Percentiles rank a stretch among this genome's conserved stretches.
Conservation (phyloP, 495 filamentous ascomycete species). For the Hypoxylon subgilvum region DNA sequence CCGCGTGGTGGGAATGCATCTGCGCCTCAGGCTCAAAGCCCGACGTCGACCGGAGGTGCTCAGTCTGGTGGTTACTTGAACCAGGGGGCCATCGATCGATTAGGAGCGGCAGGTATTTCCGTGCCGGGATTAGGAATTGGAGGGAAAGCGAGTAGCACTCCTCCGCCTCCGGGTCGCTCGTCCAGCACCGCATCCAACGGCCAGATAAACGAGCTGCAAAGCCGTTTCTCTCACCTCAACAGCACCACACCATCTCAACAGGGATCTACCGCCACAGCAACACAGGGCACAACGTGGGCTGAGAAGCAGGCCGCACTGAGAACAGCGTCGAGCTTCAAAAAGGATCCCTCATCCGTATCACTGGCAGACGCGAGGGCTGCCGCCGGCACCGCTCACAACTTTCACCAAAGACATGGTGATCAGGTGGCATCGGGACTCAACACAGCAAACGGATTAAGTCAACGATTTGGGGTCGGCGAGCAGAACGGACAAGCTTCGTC, state of each 20-base stretch:
- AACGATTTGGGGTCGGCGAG: conserved; percentile 51
- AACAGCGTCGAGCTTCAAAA: conserved; percentile 61
- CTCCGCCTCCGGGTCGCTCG: conserved; percentile 20
- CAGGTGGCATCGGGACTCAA: conserved; percentile 71
- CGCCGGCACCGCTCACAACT: conserved; percentile 69
- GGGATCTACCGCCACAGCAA: conserved; percentile 37
- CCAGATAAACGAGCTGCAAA: conserved; percentile 70
- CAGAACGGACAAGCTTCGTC: conserved; percentile 5
- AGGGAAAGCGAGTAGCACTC: conserved; percentile 10
- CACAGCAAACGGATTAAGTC: conserved; percentile 62
- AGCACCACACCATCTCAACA: conserved; percentile 37
- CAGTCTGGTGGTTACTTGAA: conserved; percentile 59
- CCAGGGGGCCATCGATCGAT: conserved; percentile 68
- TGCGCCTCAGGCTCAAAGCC: conserved; percentile 57
- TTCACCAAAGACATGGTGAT: conserved; percentile 74
- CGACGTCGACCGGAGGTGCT: conserved; percentile 38
- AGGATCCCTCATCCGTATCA: conserved; percentile 65
- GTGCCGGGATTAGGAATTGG: conserved; percentile 84
- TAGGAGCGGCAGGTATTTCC: conserved; percentile 78
- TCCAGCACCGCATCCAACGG: conserved; percentile 28
- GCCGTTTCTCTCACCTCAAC: conserved; percentile 66
- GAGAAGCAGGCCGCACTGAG: conserved; percentile 67
- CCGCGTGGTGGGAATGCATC: conserved; percentile 55
- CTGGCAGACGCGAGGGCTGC: conserved; percentile 60
- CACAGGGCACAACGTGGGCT: conserved; percentile 62